These are phyloP conservation scores for Fusarium drepaniforme DNA, from an alignment of 2,329 filamentous ascomycete species.

Conservation along the genomic window DNA sequence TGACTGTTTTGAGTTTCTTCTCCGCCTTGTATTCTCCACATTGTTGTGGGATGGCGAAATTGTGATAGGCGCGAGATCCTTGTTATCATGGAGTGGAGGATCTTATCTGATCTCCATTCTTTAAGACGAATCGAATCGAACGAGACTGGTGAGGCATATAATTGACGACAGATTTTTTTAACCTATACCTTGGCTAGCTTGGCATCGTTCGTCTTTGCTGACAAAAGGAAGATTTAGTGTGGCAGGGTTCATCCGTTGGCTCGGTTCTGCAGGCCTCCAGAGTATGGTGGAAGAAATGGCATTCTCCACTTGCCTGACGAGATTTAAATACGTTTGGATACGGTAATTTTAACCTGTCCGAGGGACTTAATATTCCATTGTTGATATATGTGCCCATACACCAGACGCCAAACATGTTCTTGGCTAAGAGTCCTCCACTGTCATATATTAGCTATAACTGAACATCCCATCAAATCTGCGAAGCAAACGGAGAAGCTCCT, in stretches of 20 bases:
- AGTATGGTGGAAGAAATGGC: background rate
- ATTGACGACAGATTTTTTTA: background rate
- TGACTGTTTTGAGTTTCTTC: background rate
- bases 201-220: background rate
- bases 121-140: background rate
- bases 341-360: background rate
- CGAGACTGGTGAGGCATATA: conserved; percentile 4
- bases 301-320: background rate
- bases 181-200: background rate
- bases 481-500: background rate
- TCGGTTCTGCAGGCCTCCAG: background rate
- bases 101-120: conserved; percentile 29
- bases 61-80: background rate
- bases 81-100: conserved; percentile 16
- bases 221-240: background rate
- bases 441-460: background rate
- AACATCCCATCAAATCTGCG: background rate
- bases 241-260: background rate
- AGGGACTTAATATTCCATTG: background rate
- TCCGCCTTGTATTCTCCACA: background rate
- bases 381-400: background rate
- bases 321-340: background rate
- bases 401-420: background rate
- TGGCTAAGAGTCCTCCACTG: background rate
- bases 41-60: conserved; percentile 3